Base-by-base conservation (phyloP, 139 green algal species). In the Dunaliella primolecta region DNA sequence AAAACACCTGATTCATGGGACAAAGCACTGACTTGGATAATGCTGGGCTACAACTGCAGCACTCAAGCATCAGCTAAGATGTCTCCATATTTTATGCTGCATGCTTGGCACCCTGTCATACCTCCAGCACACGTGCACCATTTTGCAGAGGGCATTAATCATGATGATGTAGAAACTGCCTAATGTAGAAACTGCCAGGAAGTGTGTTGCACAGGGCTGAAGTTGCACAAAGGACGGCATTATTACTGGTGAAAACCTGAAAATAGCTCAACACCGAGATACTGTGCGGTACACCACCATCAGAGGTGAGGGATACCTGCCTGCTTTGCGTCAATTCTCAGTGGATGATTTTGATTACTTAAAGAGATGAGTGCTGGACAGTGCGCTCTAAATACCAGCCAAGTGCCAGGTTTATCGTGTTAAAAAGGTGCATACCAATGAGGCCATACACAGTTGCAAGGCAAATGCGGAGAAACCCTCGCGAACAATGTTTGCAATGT, bases 41-140 rank as follows among this genome's bases (percentile, higher is more conserved):
- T 32, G 11, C n/a, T 85, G 20, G 85, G 80, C 0, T 88, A 88
- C 80, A 75, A 75, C 3, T 82, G 74, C 46, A 56, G n/a, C 72
- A 64, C 23, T 34, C 78, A 82, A 23, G 78, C 78, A 2, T 70
- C 32, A 31, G 84, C 81, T 46, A 33, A 36, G 0, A 76, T 79
- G 20, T 33, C 36, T 30, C 85, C 85, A 3, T 88, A 88, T 37
- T 34, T 84, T n/a, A 38, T 86, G n/a, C 31, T 88, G 85, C 81
- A 81, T 81, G 85, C 85, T 33, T 30, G 36, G 29, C 55, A 20
- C 0, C 81, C 85, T 37, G 72, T 75, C 0, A 71, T 86, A 3
- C 81, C 85, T 64, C 81, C 85, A 33, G 75, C 81, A 29, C 30
- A 83, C 32, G 38, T 36, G 46, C 46, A 64, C 46, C 7, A 36